Percentiles rank a stretch among this genome's conserved stretches.
These are phyloP conservation scores for Protomyces inundatus DNA, from an alignment of 1,139 yeast species.

Conservation along the genomic window DNA sequence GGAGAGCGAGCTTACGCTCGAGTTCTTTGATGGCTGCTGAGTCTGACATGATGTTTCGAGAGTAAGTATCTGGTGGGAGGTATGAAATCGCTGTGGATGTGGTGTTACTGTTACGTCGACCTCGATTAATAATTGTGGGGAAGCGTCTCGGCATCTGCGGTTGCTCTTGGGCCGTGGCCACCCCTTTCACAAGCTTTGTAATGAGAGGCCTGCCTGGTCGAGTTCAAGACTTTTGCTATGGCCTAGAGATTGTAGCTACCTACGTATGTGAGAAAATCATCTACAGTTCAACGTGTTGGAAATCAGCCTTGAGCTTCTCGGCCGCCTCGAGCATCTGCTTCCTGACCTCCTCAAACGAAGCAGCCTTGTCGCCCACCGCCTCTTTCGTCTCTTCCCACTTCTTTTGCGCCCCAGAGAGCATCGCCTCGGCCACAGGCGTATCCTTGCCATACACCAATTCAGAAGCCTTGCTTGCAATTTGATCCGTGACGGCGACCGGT, in stretches of 20 bases:
- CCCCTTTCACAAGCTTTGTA: no score
- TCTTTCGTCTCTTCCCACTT: slow-evolving; percentile 4
- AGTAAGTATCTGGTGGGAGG: no score
- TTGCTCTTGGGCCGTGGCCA: no score
- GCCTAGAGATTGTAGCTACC: no score
- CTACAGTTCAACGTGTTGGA: background rate
- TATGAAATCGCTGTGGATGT: no score
- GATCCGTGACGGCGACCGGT: slow-evolving; percentile 13
- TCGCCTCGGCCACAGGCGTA: slow-evolving; percentile 3
- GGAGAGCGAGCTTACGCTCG: background rate
- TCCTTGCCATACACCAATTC: slow-evolving; percentile 14
- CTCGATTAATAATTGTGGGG: no score
- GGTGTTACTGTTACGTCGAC: no score
- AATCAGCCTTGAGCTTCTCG: background rate
- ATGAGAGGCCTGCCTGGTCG: no score
- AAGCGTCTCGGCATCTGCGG: no score
- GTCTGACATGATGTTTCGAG: background rate
- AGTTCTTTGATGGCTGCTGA: background rate
- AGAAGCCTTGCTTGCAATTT: slow-evolving; percentile 13
- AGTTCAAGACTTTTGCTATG: no score
- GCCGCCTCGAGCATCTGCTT: background rate
- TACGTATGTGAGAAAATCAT: no score
- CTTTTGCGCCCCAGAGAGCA: background rate
- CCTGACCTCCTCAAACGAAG: slow-evolving; percentile 7
- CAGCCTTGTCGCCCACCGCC: background rate